These are phyloP conservation scores for Candida tetrigidarum DNA, from an alignment of 1,139 yeast genomes.

Conservation along the genomic window DNA sequence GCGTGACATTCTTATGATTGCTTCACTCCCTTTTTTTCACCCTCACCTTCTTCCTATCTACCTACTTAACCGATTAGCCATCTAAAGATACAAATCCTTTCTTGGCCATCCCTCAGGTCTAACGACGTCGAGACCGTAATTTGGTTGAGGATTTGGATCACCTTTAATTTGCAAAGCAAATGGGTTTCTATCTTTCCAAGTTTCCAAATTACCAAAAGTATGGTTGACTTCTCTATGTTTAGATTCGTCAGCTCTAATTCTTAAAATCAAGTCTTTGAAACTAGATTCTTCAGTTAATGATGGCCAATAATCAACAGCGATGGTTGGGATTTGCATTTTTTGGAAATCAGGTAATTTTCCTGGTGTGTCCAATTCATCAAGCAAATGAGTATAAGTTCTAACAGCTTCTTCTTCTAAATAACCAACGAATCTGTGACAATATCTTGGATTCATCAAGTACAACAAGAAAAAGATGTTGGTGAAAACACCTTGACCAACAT, in stretches of 20 bases:
- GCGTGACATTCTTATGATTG: too few relatives aligned
- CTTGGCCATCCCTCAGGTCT: slow-evolving; percentile 68
- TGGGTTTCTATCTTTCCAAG: slow-evolving; percentile 64
- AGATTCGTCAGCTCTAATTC: slow-evolving; percentile 68
- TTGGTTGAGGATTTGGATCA: slow-evolving; percentile 55
- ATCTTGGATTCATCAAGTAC: slow-evolving; percentile 62
- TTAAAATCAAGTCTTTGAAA: slow-evolving; percentile 61
- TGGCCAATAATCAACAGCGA: slow-evolving; percentile 69
- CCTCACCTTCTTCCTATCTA: too few relatives aligned
- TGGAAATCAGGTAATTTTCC: slow-evolving; percentile 58
- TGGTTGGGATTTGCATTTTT: slow-evolving; percentile 49
- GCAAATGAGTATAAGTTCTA: slow-evolving; percentile 64
- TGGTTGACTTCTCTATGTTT: slow-evolving; percentile 81
- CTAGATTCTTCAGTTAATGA: slow-evolving; percentile 52
- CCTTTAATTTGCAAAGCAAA: slow-evolving; percentile 55
- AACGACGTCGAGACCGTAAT: slow-evolving; percentile 49
- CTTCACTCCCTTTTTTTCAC: too few relatives aligned
- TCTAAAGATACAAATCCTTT: slow-evolving; percentile 41
- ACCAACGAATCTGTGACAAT: slow-evolving; percentile 80
- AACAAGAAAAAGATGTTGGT: slow-evolving; percentile 66
- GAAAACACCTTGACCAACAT: slow-evolving; percentile 74
- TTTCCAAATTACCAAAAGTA: slow-evolving; percentile 68
- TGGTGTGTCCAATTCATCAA: slow-evolving; percentile 56
- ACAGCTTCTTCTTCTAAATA: slow-evolving; percentile 83
- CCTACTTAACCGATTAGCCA: too few relatives aligned